Conservation (phyloP, 2,329 filamentous ascomycete genomes). For the Pseudogymnoascus sp. region DNA sequence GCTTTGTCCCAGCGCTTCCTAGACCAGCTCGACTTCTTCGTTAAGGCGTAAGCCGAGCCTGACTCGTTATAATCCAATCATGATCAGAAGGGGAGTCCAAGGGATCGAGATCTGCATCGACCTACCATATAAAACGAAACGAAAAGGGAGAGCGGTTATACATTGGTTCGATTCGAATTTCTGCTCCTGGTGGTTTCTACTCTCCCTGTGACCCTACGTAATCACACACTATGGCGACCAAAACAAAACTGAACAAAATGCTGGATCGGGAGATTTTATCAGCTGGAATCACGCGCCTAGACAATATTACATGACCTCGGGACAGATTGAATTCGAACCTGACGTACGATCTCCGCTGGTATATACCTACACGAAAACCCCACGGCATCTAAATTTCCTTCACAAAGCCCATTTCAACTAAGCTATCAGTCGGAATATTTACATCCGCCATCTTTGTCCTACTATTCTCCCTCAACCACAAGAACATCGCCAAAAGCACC, state of each 20-base stretch:
- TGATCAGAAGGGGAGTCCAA: not conserved
- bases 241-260: not conserved
- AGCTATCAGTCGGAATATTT: constrained; percentile 50
- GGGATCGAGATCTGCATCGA: not conserved
- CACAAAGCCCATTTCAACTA: constrained; percentile 63
- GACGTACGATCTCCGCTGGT: not conserved
- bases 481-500: constrained; percentile 45
- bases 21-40: not conserved
- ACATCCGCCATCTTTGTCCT: constrained; percentile 59
- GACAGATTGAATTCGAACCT: not conserved
- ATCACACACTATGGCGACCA: not conserved
- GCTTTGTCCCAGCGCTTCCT: not conserved
- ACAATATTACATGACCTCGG: not conserved
- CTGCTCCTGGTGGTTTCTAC: not conserved
- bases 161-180: not conserved
- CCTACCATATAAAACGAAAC: not conserved
- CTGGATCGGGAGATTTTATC: not conserved
- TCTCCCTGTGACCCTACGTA: not conserved
- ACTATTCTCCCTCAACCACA: constrained; percentile 62
- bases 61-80: not conserved
- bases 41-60: not conserved
- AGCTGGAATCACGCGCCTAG: not conserved
- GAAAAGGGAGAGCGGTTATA: not conserved
- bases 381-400: constrained; percentile 47
- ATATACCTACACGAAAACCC: not conserved